phyloP scores from a whole-genome alignment of 306 rosid genomes.

The Castanea mollissima region DNA sequence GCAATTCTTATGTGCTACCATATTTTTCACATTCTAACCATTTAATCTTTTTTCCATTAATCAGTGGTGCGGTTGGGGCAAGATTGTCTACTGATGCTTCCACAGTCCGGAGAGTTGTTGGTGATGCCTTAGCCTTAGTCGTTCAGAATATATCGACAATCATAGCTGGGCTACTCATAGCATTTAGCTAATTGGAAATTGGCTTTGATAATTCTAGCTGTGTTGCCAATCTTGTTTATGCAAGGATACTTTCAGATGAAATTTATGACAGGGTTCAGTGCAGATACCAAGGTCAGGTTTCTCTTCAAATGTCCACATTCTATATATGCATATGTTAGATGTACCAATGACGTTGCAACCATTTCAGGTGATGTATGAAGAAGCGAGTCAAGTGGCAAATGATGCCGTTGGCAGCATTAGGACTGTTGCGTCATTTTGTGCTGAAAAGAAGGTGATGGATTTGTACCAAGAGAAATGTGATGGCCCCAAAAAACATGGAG shows the following conservation, averaged over 20 bases:
- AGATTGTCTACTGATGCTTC: conserved; percentile 87
- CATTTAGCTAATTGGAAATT: conserved; percentile 85
- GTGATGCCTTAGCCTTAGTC: conserved; percentile 67
- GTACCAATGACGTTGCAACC: neutral
- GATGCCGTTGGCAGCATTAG: conserved; percentile 91
- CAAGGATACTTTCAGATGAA: conserved; percentile 60
- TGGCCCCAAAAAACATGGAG: conserved; percentile 60
- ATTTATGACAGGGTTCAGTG: conserved; percentile 69
- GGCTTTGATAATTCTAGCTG: conserved; percentile 47
- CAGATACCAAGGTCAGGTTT: conserved; percentile 74
- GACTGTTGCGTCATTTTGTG: conserved; percentile 90
- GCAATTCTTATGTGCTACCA: neutral
- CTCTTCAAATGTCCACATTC: neutral
- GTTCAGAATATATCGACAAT: conserved; percentile 67
- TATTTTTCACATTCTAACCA: neutral
- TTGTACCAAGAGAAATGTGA: conserved; percentile 59
- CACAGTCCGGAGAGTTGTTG: conserved; percentile 68
- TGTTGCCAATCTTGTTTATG: conserved; percentile 55
- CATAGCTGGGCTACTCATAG: conserved; percentile 54
- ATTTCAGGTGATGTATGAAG: conserved; percentile 77
- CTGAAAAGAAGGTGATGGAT: conserved; percentile 81
- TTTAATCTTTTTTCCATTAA: neutral
- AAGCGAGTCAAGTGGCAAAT: conserved; percentile 92
- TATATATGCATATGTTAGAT: neutral
- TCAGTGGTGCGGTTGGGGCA: conserved; percentile 84